phyloP scores from a whole-genome alignment of 177 flowering plant species.

The Vitis hybrid region DNA sequence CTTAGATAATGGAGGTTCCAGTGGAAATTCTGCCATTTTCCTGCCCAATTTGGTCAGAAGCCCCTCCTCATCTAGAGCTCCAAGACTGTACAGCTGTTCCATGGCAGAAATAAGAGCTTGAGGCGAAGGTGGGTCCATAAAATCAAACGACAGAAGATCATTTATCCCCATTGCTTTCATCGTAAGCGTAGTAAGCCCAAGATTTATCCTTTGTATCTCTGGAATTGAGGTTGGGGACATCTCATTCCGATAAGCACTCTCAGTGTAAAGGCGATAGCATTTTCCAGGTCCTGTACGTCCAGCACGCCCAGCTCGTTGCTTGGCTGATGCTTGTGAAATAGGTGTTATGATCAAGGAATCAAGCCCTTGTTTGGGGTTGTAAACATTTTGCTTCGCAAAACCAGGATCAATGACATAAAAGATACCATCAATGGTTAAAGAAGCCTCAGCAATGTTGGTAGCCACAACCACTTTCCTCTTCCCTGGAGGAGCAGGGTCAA shows the following conservation, averaged over 20 bases:
- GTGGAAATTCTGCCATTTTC: no score
- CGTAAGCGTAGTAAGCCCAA: slow-evolving; percentile 65
- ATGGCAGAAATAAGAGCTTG: slow-evolving; percentile 96
- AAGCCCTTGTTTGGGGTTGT: slow-evolving; percentile 89
- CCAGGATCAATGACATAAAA: slow-evolving; percentile 95
- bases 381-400: slow-evolving; percentile 94
- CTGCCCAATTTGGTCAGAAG: no score
- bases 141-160: slow-evolving; percentile 89
- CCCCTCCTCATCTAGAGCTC: slow-evolving; percentile 67
- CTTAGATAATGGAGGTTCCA: no score
- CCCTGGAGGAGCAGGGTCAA: slow-evolving; percentile 93
- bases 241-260: slow-evolving; percentile 90
- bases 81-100: slow-evolving; percentile 92
- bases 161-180: slow-evolving; percentile 99
- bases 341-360: slow-evolving; percentile 89
- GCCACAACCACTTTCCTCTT: slow-evolving; percentile 97
- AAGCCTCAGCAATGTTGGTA: slow-evolving; percentile 96
- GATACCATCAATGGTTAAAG: slow-evolving; percentile 92
- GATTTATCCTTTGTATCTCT: slow-evolving; percentile 93
- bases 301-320: slow-evolving; percentile 97
- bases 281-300: slow-evolving; percentile 99
- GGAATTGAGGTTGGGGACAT: slow-evolving; percentile 91
- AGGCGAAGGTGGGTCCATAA: slow-evolving; percentile 95
- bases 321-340: slow-evolving; percentile 96
- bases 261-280: slow-evolving; percentile 94